phyloP scores from a whole-genome alignment of 306 rosid species.

The Prunus fruticosa region DNA sequence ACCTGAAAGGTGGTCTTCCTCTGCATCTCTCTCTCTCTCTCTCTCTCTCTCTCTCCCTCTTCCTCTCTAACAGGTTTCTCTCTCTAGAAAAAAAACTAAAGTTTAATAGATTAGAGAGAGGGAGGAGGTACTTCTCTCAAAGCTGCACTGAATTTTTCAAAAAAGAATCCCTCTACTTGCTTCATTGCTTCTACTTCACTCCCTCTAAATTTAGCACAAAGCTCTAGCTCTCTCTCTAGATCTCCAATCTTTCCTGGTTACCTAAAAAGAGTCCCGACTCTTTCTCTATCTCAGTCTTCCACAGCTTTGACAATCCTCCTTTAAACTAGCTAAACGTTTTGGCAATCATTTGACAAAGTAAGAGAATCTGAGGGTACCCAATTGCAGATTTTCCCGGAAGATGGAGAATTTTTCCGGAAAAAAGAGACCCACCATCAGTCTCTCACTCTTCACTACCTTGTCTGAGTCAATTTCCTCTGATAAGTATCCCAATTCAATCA shows the following conservation, averaged over 20 bases:
- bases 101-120: neutral
- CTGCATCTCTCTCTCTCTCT: conserved; percentile 23
- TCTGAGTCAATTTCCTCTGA: conserved; percentile 40
- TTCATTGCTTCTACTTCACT: conserved; percentile 16
- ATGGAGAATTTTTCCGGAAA: conserved; percentile 37
- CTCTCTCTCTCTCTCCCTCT: conserved; percentile 8
- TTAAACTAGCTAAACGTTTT: neutral
- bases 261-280: neutral
- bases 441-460: conserved; percentile 43
- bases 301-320: conserved; percentile 2
- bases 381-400: conserved; percentile 6
- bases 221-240: conserved; percentile 1
- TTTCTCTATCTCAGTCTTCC: conserved; percentile 8
- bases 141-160: neutral
- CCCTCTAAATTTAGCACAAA: neutral
- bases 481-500: conserved; percentile 18
- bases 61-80: neutral
- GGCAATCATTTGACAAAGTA: neutral
- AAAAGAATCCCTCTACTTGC: neutral
- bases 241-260: neutral
- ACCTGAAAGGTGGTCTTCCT: conserved; percentile 22
- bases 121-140: neutral
- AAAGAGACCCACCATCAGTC: conserved; percentile 35
- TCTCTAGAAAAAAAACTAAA: neutral
- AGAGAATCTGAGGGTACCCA: conserved; percentile 12